Base-by-base conservation (phyloP, 2,329 filamentous ascomycete species). In the Tolypocladium nubicola region DNA sequence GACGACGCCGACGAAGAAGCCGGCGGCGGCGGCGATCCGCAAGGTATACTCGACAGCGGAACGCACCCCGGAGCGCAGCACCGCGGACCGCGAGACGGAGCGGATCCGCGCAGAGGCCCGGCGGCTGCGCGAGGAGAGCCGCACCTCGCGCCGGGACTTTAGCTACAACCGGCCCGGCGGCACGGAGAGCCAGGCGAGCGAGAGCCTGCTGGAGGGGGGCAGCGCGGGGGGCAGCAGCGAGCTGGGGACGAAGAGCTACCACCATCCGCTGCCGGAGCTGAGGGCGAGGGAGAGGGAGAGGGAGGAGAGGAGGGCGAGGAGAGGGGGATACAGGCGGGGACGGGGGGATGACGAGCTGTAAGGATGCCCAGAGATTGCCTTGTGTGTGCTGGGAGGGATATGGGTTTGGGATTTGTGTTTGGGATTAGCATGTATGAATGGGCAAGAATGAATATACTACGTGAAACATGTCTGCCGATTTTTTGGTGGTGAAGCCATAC, bases 1-100 rank as follows among this genome's bases (percentile, higher is more conserved):
- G 56, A 76, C 65, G 69, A 83, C 76, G 59, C 80, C 80, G 0
- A 75, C 74, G 55, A 77, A 79, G 70, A 73, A 63, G 26, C 56
- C 60, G 3, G 58, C 61, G 21, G 62, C 64, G 56, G 40, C 23
- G 45, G 23, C 54, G 67, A 85, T 85, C 64, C 76, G 82, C 61
- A 84, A 85, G 71, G 82, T 85, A 38, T 84, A 85, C 73, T 83
- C 80, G 43, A 79, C 77, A 1, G 79, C 81, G 11, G 80, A 2
- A 8, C 40, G 8, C 21, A 43, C 41, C 41, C n/a, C 43, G 0
- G 43, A 47, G 23, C 43, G 43, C 23, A 26, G 79, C 63, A 80
- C 73, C 55, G 76, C 73, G 33, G 68, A 71, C 54, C 76, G 79
- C 43, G 81, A 83, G 67, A 66, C 75, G 37, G 80, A 85, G 64